Evolutionary conservation across 306 rosid genomes (phyloP).

Genomic region (Elaeagnus macrophylla): DNA sequence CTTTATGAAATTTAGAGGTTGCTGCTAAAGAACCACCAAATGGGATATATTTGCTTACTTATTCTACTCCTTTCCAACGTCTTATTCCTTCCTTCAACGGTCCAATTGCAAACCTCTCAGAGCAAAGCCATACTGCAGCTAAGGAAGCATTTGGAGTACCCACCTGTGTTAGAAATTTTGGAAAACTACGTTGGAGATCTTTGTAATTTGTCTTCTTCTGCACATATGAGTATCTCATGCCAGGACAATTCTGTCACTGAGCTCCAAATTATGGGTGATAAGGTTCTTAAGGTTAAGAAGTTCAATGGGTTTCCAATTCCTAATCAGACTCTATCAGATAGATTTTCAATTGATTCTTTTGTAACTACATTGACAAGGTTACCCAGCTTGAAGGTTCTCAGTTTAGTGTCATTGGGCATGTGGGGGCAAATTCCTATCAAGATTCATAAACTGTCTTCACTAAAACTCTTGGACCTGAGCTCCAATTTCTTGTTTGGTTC

Average conservation of each 20-base stretch:
- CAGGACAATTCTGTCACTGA: constrained; percentile 47
- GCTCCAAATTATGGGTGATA: constrained; percentile 73
- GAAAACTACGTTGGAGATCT: constrained; percentile 40
- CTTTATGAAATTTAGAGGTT: constrained; percentile 3
- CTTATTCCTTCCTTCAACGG: constrained; percentile 31
- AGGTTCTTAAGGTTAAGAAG: constrained; percentile 24
- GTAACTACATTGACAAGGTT: constrained; percentile 66
- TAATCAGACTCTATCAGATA: constrained; percentile 52
- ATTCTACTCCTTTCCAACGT: constrained; percentile 36
- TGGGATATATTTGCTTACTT: constrained; percentile 35
- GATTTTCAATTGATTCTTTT: constrained; percentile 64
- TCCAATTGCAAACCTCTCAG: constrained; percentile 52
- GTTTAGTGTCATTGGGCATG: constrained; percentile 71
- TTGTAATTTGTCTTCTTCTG: constrained; percentile 45
- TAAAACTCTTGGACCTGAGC: constrained; percentile 69
- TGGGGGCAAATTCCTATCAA: constrained; percentile 79
- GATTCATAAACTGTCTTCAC: constrained; percentile 59
- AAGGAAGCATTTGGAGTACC: constrained; percentile 63
- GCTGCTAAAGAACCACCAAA: constrained; percentile 18
- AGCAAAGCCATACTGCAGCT: constrained; percentile 48
- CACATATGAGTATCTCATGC: constrained; percentile 45
- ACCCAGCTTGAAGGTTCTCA: constrained; percentile 61
- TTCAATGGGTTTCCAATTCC: constrained; percentile 62
- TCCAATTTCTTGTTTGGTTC: constrained; percentile 81
- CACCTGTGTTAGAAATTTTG: constrained; percentile 43